A percentile compares a stretch with the other conserved stretches of the same genome.
Evolutionary conservation across 768 basidiomycete genomes (phyloP).

Genomic region (Pisolithus orientalis): DNA sequence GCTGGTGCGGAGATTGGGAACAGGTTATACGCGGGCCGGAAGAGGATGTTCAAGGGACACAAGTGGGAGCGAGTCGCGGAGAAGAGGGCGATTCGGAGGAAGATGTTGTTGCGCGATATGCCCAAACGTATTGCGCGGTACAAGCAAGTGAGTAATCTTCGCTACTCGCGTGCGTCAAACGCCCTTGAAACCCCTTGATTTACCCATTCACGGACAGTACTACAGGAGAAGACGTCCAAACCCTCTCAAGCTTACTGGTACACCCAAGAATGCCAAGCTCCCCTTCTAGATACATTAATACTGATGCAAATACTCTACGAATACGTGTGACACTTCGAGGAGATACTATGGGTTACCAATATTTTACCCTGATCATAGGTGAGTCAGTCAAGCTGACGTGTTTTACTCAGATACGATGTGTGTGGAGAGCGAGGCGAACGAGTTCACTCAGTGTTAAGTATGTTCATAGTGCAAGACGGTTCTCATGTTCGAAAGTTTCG

Average conservation of each 20-base stretch:
- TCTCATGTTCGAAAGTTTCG: no score
- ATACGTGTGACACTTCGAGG: background rate
- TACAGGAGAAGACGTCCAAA: conserved; percentile 41
- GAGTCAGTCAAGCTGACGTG: no score
- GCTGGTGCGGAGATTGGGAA: conserved; percentile 51
- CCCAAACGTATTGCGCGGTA: conserved; percentile 55
- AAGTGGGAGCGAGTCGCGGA: conserved; percentile 66
- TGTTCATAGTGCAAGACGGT: no score
- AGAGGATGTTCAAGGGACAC: conserved; percentile 92
- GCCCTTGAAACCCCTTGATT: background rate
- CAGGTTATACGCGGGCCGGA: conserved; percentile 68
- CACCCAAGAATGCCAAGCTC: conserved; percentile 42
- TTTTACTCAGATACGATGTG: no score
- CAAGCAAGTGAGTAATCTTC: conserved; percentile 47
- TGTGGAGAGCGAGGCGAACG: no score
- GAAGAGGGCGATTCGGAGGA: conserved; percentile 40
- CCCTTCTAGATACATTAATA: conserved; percentile 41
- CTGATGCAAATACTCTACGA: background rate
- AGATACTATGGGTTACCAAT: no score
- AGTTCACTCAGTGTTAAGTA: no score
- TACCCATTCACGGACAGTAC: conserved; percentile 11
- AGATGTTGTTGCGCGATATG: conserved; percentile 66
- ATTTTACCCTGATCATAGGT: no score
- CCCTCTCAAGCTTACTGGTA: conserved; percentile 49
- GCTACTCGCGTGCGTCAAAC: background rate